phyloP scores from a whole-genome alignment of 768 basidiomycete genomes.

The Lanmaoa rubissima region DNA sequence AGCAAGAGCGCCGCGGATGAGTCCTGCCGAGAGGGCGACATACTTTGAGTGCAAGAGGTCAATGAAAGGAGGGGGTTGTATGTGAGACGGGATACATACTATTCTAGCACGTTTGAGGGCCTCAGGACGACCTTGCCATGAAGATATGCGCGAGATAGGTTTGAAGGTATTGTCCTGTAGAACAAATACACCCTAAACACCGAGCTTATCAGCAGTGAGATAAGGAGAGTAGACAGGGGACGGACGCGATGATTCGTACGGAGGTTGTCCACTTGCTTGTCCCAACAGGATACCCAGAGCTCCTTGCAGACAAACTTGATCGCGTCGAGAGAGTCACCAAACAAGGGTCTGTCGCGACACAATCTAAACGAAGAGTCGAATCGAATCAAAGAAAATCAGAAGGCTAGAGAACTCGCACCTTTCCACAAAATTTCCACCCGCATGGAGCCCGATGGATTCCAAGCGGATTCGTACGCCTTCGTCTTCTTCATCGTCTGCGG shows the following conservation, averaged over 20 bases:
- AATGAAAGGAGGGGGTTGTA: not conserved
- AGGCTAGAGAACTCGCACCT: slow-evolving; percentile 44
- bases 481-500: slow-evolving; percentile 61
- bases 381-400: not conserved
- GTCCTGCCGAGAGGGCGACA: slow-evolving; percentile 76
- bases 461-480: slow-evolving; percentile 66
- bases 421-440: slow-evolving; percentile 85
- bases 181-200: slow-evolving; percentile 83
- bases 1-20: slow-evolving; percentile 79
- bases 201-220: not conserved
- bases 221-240: not conserved
- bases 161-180: slow-evolving; percentile 91
- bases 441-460: slow-evolving; percentile 82
- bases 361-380: slow-evolving; percentile 44
- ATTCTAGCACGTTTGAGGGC: slow-evolving; percentile 68
- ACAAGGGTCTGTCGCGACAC: slow-evolving; percentile 70
- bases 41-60: slow-evolving; percentile 47
- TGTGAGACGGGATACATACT: slow-evolving; percentile 41
- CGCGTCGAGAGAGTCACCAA: slow-evolving; percentile 81
- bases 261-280: slow-evolving; percentile 94
- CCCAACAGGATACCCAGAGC: slow-evolving; percentile 88
- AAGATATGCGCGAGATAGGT: slow-evolving; percentile 77
- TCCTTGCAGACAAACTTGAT: slow-evolving; percentile 98
- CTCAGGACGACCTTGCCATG: slow-evolving; percentile 73
- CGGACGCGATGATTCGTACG: slow-evolving; percentile 90